These are phyloP conservation scores for Echinochloa phyllopogon DNA, from an alignment of 176 grass and related monocot genomes.

Conservation along the genomic window DNA sequence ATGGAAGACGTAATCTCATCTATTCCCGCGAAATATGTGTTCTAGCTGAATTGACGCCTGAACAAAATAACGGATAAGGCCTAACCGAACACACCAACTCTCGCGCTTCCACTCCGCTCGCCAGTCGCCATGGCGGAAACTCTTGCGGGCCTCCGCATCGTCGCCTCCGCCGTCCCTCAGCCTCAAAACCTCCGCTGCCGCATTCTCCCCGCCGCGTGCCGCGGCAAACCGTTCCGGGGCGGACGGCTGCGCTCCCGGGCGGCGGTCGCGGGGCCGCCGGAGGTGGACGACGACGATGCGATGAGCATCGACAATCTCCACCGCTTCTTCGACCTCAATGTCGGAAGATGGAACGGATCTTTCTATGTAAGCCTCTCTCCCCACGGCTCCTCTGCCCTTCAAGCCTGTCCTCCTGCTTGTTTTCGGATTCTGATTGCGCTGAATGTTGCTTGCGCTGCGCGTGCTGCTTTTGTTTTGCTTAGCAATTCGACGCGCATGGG, in stretches of 20 bases:
- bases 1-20: too few species aligned
- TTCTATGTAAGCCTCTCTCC: constrained; percentile 56
- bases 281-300: constrained; percentile 58
- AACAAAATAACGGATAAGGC: background rate
- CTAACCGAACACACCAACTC: background rate
- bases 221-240: constrained; percentile 10
- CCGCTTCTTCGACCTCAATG: constrained; percentile 75
- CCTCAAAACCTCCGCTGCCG: background rate
- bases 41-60: background rate
- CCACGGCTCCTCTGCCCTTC: background rate
- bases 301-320: constrained; percentile 84
- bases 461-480: background rate
- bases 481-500: constrained; percentile 94
- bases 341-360: constrained; percentile 43
- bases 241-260: constrained; percentile 42
- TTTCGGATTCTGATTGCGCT: background rate
- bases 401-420: background rate
- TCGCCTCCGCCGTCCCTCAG: background rate
- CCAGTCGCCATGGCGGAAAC: constrained; percentile 73
- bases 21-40: background rate
- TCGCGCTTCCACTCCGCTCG: constrained; percentile 19
- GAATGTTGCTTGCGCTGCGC: background rate
- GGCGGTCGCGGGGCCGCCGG: constrained; percentile 45
- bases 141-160: constrained; percentile 45
- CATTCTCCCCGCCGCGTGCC: background rate